Conservation (phyloP, 371 early-diverging fungal genomes). For the Chytridium lagenaria region DNA sequence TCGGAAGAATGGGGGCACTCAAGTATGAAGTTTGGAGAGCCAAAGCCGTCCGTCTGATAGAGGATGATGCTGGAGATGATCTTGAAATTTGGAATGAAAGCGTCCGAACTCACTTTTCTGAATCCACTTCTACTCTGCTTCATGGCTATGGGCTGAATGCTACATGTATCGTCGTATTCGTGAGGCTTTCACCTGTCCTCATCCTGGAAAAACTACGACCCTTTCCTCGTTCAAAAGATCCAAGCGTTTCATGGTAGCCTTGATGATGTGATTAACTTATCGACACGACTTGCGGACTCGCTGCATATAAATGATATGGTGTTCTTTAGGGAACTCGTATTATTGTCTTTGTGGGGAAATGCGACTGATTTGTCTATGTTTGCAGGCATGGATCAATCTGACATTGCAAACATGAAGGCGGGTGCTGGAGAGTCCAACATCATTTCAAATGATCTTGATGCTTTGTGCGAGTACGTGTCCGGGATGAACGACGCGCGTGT, state of each 20-base stretch:
- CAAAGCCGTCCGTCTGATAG: constrained; percentile 14
- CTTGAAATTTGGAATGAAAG: constrained; percentile 27
- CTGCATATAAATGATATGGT: not conserved
- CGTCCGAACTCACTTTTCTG: constrained; percentile 6
- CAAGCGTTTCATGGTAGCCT: constrained; percentile 21
- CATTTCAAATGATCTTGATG: constrained; percentile 33
- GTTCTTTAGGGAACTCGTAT: constrained; percentile 24
- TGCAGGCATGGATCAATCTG: constrained; percentile 26
- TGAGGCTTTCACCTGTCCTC: constrained; percentile 22
- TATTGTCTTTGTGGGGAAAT: constrained; percentile 46
- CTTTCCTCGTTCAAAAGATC: constrained; percentile 28
- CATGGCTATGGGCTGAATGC: constrained; percentile 45
- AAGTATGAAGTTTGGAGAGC: constrained; percentile 32
- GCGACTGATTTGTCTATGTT: constrained; percentile 41
- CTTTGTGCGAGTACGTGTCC: constrained; percentile 20
- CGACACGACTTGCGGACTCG: not conserved
- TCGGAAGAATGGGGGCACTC: constrained; percentile 16
- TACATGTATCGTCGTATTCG: constrained; percentile 32
- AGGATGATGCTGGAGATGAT: not conserved
- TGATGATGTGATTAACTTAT: constrained; percentile 12
- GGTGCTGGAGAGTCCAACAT: constrained; percentile 33
- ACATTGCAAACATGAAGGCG: constrained; percentile 26
- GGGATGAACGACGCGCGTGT: not conserved
- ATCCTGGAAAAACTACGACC: constrained; percentile 31
- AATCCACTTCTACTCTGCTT: constrained; percentile 28